Base-by-base conservation (phyloP, 2,329 filamentous ascomycete genomes). In the Aspergillus felis region DNA sequence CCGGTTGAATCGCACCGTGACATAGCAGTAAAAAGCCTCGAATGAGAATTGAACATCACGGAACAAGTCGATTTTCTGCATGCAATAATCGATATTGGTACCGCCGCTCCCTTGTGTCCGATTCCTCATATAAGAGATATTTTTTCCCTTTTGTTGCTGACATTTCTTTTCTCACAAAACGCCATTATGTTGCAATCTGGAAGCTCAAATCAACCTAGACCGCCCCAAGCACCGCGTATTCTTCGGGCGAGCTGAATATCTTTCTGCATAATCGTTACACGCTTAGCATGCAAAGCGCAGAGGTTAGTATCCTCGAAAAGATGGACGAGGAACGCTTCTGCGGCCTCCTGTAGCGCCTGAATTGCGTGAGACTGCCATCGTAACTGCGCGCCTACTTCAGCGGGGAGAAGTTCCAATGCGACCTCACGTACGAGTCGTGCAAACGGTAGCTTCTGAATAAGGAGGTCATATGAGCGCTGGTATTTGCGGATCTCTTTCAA, bases 291-390 rank as follows among this genome's bases (percentile, higher is more conserved):
- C 67, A 97, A 92, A 61, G 93, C 94, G 78, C 93, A 97, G 46
- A 97, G 84, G 78, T 97, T 97, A 64, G 91, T 91, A 76, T 96
- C 91, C 74, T 97, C 92, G 71, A 97, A 97, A n/a, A 97, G 81
- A 71, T 96, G 92, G 58, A 97, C 90, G 66, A 97, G 83, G 76
- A 96, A 97, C 4, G 93, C 93, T 79, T 97, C 93, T n/a, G 92
- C 86, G 14, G 93, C 91, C 81, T 97, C 93, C 77, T 97, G 93
- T 2, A 97, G 82, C 12, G 93, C 93, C 70, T 90, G 86, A 68
- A 97, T 94, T 53, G 94, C 93, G 68, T 96, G 93, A 54, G 90
- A 95, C 79, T 97, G 94, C 92, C 94, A 99, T 66, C 93, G 86
- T 74, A 97, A 86, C 60, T 90, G 88, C 57, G 86, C 80, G 58